Base-by-base conservation (phyloP, 2,329 filamentous ascomycete species). In the Fusarium poae region DNA sequence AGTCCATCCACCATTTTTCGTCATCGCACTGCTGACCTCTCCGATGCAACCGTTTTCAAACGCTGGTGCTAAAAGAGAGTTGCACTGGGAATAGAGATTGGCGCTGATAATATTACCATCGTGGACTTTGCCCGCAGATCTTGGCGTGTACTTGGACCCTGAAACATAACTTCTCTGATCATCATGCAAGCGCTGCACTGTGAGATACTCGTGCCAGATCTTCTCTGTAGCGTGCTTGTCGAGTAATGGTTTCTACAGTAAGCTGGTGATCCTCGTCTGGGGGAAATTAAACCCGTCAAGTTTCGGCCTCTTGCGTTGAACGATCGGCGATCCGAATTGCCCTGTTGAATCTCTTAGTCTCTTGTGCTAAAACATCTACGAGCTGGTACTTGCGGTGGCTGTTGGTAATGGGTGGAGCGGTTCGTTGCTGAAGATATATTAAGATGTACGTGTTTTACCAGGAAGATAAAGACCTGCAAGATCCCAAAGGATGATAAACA, bases 181-280 rank as follows among this genome's bases (percentile, higher is more conserved):
- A 65, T 48, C 58, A 49, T 39, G 45, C 32, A 63, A 45, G 27
- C 12, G 25, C 44, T 60, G 49, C 65, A 67, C 65, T 67, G 65
- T 68, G 65, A 51, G 50, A 55, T 67, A 67, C 65, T 62, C 43
- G 51, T 32, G 40, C 56, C 35, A 43, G 42, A 50, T 27, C 30
- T 50, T 23, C 32, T 50, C 32, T 50, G 32, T 37, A 50, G 46
- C 46, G 46, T 34, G 35, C 25, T 20, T 37, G 23, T 34, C 21
- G 46, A 29, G 42, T 45, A 5, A 45, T 51, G 16, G 48, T 34
- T 34, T 6, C 7, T 37, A 27, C 34, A 39, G 21, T 39, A 50
- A 50, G 32, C 34, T 68, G 49, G 40, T 54, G 65, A 69, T 68
- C 55, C 61, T 69, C 62, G 65, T 57, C 65, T 50, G 65, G 65